Conservation (phyloP, 768 basidiomycete species). For the Podaxis rugospora region DNA sequence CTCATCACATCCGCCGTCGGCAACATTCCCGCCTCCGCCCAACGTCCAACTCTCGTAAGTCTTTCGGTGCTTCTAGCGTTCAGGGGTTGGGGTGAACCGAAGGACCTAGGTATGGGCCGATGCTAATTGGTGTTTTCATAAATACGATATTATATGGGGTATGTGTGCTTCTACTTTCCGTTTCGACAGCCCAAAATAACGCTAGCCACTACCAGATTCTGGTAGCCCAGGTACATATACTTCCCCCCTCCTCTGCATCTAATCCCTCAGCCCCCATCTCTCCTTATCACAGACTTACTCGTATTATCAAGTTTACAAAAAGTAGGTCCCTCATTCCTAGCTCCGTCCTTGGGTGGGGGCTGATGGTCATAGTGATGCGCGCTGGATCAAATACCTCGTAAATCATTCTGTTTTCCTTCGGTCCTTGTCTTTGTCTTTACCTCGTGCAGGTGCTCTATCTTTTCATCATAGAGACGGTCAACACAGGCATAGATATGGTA, state of each 20-base stretch:
- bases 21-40: slow-evolving; percentile 15
- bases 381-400: slow-evolving; percentile 38
- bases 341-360: not conserved
- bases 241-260: not conserved
- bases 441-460: slow-evolving; percentile 34
- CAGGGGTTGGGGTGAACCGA: not conserved
- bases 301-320: slow-evolving; percentile 37
- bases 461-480: slow-evolving; percentile 37
- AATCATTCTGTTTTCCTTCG: slow-evolving; percentile 5
- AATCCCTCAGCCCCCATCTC: not conserved
- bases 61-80: not conserved
- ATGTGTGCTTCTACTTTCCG: slow-evolving; percentile 9
- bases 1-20: not conserved
- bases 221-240: slow-evolving; percentile 27
- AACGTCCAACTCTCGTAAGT: slow-evolving; percentile 29
- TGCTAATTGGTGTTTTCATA: slow-evolving; percentile 37
- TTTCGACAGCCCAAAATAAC: not conserved
- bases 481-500: slow-evolving; percentile 39
- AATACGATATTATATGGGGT: slow-evolving; percentile 47
- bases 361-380: slow-evolving; percentile 31
- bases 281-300: slow-evolving; percentile 22
- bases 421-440: not conserved
- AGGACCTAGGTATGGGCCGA: slow-evolving; percentile 35
- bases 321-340: slow-evolving; percentile 19
- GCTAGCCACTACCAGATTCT: slow-evolving; percentile 24